phyloP scores from a whole-genome alignment of 345 rosid species.

The Psidium friedrichsthalianum region DNA sequence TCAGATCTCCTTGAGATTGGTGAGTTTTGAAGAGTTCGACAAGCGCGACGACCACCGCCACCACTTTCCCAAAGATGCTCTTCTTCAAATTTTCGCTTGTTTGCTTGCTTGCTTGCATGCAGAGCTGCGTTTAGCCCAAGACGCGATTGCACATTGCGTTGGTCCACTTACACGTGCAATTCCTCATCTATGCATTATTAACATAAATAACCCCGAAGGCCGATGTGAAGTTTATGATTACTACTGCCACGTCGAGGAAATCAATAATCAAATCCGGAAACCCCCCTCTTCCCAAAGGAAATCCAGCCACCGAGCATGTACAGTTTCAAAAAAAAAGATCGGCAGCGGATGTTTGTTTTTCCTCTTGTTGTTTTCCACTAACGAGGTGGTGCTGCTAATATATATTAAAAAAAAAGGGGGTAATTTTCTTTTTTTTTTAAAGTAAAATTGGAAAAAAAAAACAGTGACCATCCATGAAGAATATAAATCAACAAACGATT shows the following conservation, averaged over 20 bases:
- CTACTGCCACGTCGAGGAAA: neutral
- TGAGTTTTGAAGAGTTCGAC: constrained; percentile 5
- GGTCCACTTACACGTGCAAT: neutral
- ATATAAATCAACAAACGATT: too few species aligned
- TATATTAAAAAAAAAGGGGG: too few species aligned
- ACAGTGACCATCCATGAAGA: neutral
- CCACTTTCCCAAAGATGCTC: constrained; percentile 88
- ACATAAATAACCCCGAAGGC: neutral
- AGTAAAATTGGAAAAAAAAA: neutral
- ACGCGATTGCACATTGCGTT: neutral
- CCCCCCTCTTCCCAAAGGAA: neutral
- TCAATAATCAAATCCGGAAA: neutral
- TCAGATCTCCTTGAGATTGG: constrained; percentile 20
- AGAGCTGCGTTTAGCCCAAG: constrained; percentile 34
- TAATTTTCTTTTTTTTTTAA: too few species aligned
- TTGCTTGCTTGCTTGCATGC: neutral
- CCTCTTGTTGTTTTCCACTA: neutral
- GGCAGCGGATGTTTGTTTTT: neutral
- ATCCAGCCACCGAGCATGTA: neutral
- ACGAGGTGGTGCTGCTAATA: neutral
- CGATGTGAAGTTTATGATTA: neutral
- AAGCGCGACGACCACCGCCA: constrained; percentile 39
- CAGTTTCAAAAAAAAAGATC: neutral
- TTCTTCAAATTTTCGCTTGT: neutral
- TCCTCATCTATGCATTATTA: neutral